phyloP scores from a whole-genome alignment of 495 filamentous ascomycete genomes.

The Friedmanniomyces endolithicus region DNA sequence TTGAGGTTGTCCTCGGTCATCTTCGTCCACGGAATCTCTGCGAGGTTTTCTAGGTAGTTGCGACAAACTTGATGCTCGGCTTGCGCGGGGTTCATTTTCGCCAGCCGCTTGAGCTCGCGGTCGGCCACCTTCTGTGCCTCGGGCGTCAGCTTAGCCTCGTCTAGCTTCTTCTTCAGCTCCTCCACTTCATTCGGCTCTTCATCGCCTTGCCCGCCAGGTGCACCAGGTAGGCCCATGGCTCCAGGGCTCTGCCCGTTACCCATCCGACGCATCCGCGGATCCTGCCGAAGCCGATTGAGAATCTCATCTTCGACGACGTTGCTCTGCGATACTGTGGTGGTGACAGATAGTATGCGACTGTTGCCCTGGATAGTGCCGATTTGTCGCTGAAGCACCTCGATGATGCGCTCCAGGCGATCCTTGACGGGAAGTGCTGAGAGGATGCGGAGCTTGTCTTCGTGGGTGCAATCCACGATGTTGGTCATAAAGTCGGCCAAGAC shows the following conservation, averaged over 20 bases:
- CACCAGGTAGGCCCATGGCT: constrained; percentile 37
- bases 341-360: constrained; percentile 62
- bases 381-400: constrained; percentile 68
- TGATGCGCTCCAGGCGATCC: constrained; percentile 62
- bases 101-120: constrained; percentile 74
- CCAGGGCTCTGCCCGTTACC: constrained; percentile 32
- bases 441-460: constrained; percentile 80
- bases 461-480: constrained; percentile 68
- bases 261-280: constrained; percentile 40
- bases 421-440: constrained; percentile 63
- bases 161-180: constrained; percentile 75
- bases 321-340: constrained; percentile 31
- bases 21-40: constrained; percentile 88
- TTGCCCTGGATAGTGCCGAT: constrained; percentile 69
- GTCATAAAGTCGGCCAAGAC: constrained; percentile 93
- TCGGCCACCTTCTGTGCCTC: constrained; percentile 79
- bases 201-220: constrained; percentile 40
- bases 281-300: constrained; percentile 41
- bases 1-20: constrained; percentile 79
- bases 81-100: constrained; percentile 88
- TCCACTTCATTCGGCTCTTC: constrained; percentile 67
- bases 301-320: constrained; percentile 34
- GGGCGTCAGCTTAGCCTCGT: constrained; percentile 61
- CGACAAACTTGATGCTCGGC: constrained; percentile 89
- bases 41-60: constrained; percentile 88